These are phyloP conservation scores for Sarocladium kiliense DNA, from an alignment of 2,329 filamentous ascomycete genomes.

Conservation along the genomic window DNA sequence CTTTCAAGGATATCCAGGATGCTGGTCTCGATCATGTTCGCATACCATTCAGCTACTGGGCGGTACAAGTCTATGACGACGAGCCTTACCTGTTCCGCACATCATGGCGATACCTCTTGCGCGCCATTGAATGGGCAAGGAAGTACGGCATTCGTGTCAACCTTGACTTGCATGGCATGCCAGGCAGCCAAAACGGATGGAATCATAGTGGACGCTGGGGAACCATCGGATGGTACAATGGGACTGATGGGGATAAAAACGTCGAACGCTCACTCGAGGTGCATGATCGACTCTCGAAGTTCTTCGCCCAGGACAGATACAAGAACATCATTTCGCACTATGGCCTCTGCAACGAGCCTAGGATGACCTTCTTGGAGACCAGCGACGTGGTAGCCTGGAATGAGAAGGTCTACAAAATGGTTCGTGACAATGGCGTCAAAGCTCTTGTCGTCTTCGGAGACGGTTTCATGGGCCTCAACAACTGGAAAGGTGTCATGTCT, in stretches of 20 bases:
- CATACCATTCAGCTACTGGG: conserved; percentile 95
- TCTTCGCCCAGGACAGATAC: conserved; percentile 92
- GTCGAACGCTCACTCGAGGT: conserved; percentile 78
- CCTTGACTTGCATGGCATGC: conserved; percentile 85
- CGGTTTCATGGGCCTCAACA: conserved; percentile 84
- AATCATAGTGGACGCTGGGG: conserved; percentile 89
- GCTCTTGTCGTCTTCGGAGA: conserved; percentile 82
- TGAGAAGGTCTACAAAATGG: conserved; percentile 61
- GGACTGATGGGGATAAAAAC: conserved; percentile 76
- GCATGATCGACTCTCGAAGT: conserved; percentile 79
- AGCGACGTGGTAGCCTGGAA: conserved; percentile 76
- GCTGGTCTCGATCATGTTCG: conserved; percentile 96
- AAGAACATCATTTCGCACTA: conserved; percentile 90
- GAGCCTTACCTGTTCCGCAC: conserved; percentile 86
- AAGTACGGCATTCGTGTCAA: conserved; percentile 91
- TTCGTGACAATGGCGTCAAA: conserved; percentile 71
- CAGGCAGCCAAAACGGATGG: conserved; percentile 95
- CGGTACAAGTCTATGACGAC: conserved; percentile 73
- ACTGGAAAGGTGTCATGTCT: conserved; percentile 83
- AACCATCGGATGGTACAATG: conserved; percentile 80
- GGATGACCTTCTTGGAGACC: conserved; percentile 69
- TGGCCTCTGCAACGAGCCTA: conserved; percentile 89
- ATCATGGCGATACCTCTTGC: conserved; percentile 88
- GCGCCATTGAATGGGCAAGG: conserved; percentile 88
- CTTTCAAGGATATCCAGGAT: conserved; percentile 76